phyloP scores from a whole-genome alignment of 2,329 filamentous ascomycete genomes.

The Pseudocercospora crystallina region DNA sequence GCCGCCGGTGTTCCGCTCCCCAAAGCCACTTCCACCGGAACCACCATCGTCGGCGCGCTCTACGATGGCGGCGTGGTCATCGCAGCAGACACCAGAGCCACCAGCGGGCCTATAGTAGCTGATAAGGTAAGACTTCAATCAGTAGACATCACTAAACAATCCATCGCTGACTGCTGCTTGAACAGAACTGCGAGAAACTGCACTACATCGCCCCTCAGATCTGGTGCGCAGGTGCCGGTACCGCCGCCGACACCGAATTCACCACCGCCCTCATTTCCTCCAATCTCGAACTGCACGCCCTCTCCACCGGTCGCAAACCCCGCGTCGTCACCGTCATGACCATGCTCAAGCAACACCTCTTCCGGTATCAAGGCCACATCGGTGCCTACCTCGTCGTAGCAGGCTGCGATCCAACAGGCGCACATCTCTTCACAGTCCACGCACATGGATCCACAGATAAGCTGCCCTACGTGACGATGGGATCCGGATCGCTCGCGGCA shows the following conservation, averaged over 20 bases:
- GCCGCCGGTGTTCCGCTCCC: slow-evolving; percentile 90
- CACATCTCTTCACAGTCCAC: slow-evolving; percentile 95
- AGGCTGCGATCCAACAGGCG: slow-evolving; percentile 91
- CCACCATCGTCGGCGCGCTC: slow-evolving; percentile 96
- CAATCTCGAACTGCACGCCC: slow-evolving; percentile 93
- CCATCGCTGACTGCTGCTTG: slow-evolving; percentile 9
- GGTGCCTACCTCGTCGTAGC: slow-evolving; percentile 97
- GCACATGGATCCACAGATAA: slow-evolving; percentile 98
- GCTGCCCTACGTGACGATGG: slow-evolving; percentile 99
- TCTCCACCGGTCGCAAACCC: slow-evolving; percentile 93
- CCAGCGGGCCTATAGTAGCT: slow-evolving; percentile 94
- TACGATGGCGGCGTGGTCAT: slow-evolving; percentile 97
- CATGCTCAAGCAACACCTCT: slow-evolving; percentile 98
- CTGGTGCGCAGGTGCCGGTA: slow-evolving; percentile 98
- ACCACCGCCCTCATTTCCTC: slow-evolving; percentile 98
- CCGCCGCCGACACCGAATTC: slow-evolving; percentile 97
- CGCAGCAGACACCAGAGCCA: slow-evolving; percentile 96
- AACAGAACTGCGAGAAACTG: slow-evolving; percentile 93
- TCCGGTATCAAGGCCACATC: slow-evolving; percentile 96
- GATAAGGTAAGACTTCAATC: slow-evolving; percentile 67
- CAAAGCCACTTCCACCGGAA: slow-evolving; percentile 97
- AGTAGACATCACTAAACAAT: not conserved
- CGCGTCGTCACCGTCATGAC: slow-evolving; percentile 99
- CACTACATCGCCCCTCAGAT: slow-evolving; percentile 99
- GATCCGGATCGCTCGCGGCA: slow-evolving; percentile 88